Conservation (phyloP, 305 asterid species). For the Solanum hybrid region DNA sequence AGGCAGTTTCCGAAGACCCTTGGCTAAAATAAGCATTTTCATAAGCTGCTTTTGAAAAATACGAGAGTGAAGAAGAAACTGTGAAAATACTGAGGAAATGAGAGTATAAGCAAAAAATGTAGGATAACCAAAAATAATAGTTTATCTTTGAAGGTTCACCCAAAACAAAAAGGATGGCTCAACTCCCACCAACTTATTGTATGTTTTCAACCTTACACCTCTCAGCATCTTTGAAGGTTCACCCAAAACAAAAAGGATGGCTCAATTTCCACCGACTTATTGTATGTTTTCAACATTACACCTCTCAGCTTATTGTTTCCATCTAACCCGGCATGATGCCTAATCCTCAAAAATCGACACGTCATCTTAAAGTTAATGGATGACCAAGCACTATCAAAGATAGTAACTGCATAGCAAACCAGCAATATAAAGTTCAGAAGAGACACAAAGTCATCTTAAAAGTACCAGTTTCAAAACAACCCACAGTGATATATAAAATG, state of each 20-base stretch:
- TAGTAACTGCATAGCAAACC: neutral
- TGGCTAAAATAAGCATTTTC: neutral
- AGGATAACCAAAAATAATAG: neutral
- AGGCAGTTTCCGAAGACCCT: neutral
- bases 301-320: neutral
- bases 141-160: neutral
- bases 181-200: neutral
- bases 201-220: too few species aligned
- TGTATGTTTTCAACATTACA: neutral
- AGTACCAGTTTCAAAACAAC: neutral
- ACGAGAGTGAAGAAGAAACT: neutral
- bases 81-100: neutral
- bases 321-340: neutral
- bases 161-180: neutral
- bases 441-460: neutral
- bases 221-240: too few species aligned
- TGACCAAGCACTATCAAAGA: neutral
- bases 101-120: neutral
- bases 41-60: neutral
- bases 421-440: neutral
- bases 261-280: too few species aligned
- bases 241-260: too few species aligned
- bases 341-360: neutral
- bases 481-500: neutral
- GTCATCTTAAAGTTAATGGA: neutral